phyloP scores from a whole-genome alignment of 2,329 filamentous ascomycete genomes.

The Metarhizium guizhouense region DNA sequence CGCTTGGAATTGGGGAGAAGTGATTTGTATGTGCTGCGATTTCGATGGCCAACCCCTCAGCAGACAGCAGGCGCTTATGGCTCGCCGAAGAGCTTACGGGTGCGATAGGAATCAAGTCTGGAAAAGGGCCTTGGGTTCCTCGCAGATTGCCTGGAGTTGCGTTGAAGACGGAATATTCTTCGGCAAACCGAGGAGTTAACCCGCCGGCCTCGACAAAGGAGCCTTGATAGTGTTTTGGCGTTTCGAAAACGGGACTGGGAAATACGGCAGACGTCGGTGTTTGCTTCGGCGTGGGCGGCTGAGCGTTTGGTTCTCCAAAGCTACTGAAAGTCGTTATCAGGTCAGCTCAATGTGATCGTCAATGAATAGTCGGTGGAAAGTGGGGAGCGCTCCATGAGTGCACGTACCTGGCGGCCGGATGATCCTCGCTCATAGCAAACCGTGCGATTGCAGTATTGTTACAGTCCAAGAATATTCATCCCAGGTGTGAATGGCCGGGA shows the following conservation, averaged over 20 bases:
- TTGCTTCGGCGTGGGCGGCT: constrained; percentile 48
- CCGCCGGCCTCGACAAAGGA: constrained; percentile 40
- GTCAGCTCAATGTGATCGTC: constrained; percentile 23
- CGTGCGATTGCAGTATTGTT: constrained; percentile 13
- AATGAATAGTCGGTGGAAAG: constrained; percentile 10
- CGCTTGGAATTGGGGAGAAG: constrained; percentile 42
- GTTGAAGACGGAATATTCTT: constrained; percentile 59
- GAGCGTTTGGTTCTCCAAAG: constrained; percentile 56
- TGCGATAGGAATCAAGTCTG: constrained; percentile 32
- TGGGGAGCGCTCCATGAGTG: constrained; percentile 6
- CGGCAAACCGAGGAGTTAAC: constrained; percentile 54
- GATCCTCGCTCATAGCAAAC: constrained; percentile 56
- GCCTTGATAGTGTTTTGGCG: constrained; percentile 39
- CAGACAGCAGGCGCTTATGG: constrained; percentile 44
- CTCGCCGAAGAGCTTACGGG: constrained; percentile 24
- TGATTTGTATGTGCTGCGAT: constrained; percentile 55
- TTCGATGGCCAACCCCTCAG: constrained; percentile 38
- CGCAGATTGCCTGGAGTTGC: constrained; percentile 51
- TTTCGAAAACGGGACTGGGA: constrained; percentile 48
- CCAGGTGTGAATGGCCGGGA: not conserved
- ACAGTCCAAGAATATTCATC: constrained; percentile 10
- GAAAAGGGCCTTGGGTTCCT: constrained; percentile 34
- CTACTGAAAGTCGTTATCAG: constrained; percentile 26
- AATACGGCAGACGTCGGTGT: constrained; percentile 46
- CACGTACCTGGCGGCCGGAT: constrained; percentile 43